phyloP scores from a whole-genome alignment of 306 rosid genomes.

The Inga leiocalycina region DNA sequence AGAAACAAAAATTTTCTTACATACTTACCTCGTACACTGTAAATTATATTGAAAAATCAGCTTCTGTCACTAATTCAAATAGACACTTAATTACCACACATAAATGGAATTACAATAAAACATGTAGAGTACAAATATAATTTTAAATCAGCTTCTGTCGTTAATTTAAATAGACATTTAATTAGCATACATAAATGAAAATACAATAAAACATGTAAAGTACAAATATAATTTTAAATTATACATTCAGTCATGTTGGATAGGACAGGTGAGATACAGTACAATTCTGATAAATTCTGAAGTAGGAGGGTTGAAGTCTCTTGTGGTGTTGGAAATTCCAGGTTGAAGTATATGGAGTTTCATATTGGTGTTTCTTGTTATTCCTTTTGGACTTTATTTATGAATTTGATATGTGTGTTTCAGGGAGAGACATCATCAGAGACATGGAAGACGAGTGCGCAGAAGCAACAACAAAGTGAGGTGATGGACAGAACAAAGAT shows the following conservation, averaged over 20 bases:
- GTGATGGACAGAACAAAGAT: conserved; percentile 39
- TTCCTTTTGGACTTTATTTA: background rate
- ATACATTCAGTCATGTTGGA: background rate
- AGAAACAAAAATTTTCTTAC: no score
- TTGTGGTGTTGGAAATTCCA: background rate
- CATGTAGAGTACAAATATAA: background rate
- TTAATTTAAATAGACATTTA: no score
- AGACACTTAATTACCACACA: no score
- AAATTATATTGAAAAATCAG: no score
- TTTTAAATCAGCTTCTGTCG: background rate
- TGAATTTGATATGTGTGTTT: conserved; percentile 13
- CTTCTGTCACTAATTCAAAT: no score
- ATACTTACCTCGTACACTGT: no score
- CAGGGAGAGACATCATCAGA: conserved; percentile 53
- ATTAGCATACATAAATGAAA: background rate
- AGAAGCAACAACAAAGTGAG: conserved; percentile 35
- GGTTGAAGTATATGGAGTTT: conserved; percentile 6
- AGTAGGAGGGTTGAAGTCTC: background rate
- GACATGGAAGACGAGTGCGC: conserved; percentile 36
- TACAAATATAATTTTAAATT: background rate
- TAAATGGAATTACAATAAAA: background rate
- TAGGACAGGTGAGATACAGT: background rate
- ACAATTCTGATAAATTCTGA: background rate
- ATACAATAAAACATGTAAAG: background rate
- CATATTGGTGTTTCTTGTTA: background rate